A percentile compares a stretch with the other conserved stretches of the same genome.
Evolutionary conservation across 202 grass and related monocot genomes (phyloP).

Genomic region (Thinopyrum obtusiflorum): DNA sequence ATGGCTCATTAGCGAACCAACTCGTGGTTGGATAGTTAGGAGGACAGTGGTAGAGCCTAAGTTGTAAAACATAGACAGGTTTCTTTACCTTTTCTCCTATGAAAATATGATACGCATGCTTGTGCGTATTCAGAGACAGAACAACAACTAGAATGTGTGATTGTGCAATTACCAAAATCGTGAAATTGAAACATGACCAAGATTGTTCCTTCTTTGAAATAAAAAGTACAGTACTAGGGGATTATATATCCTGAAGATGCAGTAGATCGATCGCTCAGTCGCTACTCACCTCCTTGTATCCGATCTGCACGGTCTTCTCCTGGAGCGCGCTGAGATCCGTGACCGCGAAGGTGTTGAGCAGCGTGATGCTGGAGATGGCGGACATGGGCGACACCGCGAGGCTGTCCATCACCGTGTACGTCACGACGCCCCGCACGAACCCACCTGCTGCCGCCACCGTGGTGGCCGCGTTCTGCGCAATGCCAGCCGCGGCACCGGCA

Average conservation of each 20-base stretch:
- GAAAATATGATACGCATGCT: no score
- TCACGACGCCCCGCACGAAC: conserved; percentile 35
- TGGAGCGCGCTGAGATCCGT: conserved; percentile 28
- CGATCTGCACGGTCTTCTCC: conserved; percentile 30
- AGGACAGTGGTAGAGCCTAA: no score
- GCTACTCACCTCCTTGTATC: conserved; percentile 31
- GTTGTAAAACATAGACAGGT: no score
- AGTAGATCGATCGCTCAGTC: not conserved
- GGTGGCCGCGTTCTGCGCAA: no score
- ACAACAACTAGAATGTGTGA: no score
- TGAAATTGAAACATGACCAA: no score
- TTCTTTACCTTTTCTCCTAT: no score
- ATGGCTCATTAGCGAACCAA: no score
- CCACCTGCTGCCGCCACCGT: not conserved
- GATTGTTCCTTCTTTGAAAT: no score
- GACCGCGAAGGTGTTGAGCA: conserved; percentile 34
- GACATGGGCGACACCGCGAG: conserved; percentile 43
- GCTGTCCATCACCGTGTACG: conserved; percentile 46
- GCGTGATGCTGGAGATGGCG: conserved; percentile 36
- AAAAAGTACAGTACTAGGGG: not conserved
- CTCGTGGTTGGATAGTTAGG: no score
- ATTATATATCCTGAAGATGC: not conserved
- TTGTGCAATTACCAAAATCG: no score
- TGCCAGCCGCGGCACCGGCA: not conserved
- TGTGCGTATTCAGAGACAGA: no score